Evolutionary conservation across 2,329 filamentous ascomycete genomes (phyloP).

Genomic region (Stemphylium beticola): DNA sequence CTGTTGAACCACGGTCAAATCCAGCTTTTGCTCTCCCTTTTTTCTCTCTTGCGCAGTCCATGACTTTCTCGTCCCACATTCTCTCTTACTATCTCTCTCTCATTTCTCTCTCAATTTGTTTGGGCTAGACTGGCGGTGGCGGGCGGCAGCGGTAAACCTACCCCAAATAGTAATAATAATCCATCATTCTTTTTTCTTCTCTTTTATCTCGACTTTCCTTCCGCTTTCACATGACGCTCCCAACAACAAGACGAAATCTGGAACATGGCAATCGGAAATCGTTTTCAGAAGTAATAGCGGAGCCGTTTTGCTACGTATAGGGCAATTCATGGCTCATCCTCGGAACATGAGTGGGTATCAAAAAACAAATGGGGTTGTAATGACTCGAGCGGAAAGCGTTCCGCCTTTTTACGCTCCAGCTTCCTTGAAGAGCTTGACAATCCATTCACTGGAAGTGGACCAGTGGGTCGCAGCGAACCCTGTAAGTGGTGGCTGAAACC

Average conservation of each 20-base stretch:
- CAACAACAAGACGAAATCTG: not conserved
- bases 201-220: not conserved
- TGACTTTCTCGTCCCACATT: not conserved
- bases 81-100: not conserved
- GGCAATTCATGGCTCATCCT: not conserved
- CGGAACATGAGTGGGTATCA: conserved; percentile 15
- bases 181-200: too few species aligned
- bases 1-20: not conserved
- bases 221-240: not conserved
- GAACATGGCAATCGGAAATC: not conserved
- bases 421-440: conserved; percentile 40
- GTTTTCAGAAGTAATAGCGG: too few species aligned
- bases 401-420: conserved; percentile 29
- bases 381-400: not conserved
- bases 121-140: not conserved
- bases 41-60: not conserved
- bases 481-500: conserved; percentile 38
- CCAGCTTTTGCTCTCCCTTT: not conserved
- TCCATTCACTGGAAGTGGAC: conserved; percentile 42
- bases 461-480: conserved; percentile 31
- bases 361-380: conserved; percentile 9
- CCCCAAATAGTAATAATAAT: not conserved
- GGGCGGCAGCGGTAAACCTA: not conserved
- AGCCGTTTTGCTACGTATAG: not conserved
- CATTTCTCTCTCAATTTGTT: not conserved